Evolutionary conservation across 2,329 filamentous ascomycete genomes (phyloP), one percentile per base, ranked within the genome.

Genomic region (Herpotrichia juniperi): DNA sequence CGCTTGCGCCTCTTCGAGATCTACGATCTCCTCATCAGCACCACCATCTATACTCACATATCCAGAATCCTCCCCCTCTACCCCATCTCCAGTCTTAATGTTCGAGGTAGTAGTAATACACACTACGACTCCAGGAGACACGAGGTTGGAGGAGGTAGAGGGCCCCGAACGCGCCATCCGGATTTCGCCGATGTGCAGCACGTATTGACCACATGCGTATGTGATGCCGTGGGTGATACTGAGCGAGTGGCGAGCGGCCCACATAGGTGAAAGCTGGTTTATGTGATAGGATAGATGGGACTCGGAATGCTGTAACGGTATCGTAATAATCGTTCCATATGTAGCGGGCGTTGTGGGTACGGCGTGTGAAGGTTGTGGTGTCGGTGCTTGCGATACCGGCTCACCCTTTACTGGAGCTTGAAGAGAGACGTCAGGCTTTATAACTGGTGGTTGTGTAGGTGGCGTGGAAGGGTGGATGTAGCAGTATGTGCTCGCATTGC

Each of bases 101-200:
- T 60, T 63, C 11, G 53, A 46, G 0, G 31, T 11, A 6, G 62
- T 65, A 11, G 54, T 59, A 4, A 73, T 64, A 31, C 65, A 71
- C 9, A 72, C 61, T 0, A 71, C 56, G 7, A 71, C 57, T 1
- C 65, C 69, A 0, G 69, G 67, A 24, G 40, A 37, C 4, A 21
- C 30, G 4, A 26, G 39, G 12, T 25, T 34, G 0, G 54, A 50
- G 3, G 49, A 56, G 2, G 58, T 54, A 25, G 64, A 60, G 0
- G 56, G 51, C 0, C 62, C 65, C 28, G 63, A 55, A 0, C 68
- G 52, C 14, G 54, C 50, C 3, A 59, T 56, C 1, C 64, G 58
- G 31, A 73, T 30, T 21, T 68, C 67, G 21, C 67, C 68, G 17
- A 73, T 52, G 16, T 64, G 54, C n/a, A 73, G 56, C 0, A 54